These are phyloP conservation scores for Paecilomyces sp. DNA, from an alignment of 2,329 filamentous ascomycete genomes.

Conservation along the genomic window DNA sequence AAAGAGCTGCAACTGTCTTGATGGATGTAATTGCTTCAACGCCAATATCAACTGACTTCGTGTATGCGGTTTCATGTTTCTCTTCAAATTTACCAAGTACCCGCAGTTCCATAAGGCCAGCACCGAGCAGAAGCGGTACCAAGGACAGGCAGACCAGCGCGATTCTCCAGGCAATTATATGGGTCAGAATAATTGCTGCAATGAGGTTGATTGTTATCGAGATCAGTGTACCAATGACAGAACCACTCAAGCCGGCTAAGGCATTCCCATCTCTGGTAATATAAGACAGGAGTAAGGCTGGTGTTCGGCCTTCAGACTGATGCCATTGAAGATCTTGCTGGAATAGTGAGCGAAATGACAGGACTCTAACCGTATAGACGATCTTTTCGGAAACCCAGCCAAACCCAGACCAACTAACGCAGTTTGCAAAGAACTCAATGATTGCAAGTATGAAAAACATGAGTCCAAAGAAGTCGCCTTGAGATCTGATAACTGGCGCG, in stretches of 20 bases:
- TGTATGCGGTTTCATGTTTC: slow-evolving; percentile 44
- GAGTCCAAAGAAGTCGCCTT: slow-evolving; percentile 49
- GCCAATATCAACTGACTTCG: slow-evolving; percentile 44
- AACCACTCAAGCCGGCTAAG: slow-evolving; percentile 62
- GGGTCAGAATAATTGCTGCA: slow-evolving; percentile 60
- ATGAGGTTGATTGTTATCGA: slow-evolving; percentile 62
- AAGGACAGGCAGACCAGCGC: slow-evolving; percentile 63
- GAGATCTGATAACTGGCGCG: slow-evolving; percentile 40
- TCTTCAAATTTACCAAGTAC: slow-evolving; percentile 55
- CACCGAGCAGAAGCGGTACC: slow-evolving; percentile 61
- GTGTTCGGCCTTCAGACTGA: slow-evolving; percentile 56
- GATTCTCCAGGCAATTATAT: slow-evolving; percentile 69
- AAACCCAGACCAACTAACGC: slow-evolving; percentile 52
- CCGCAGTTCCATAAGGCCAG: slow-evolving; percentile 61
- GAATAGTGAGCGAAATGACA: slow-evolving; percentile 59
- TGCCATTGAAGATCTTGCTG: slow-evolving; percentile 66
- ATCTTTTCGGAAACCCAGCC: slow-evolving; percentile 57
- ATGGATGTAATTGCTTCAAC: slow-evolving; percentile 48
- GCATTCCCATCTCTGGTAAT: slow-evolving; percentile 64
- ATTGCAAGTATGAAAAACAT: slow-evolving; percentile 56
- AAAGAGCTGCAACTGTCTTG: slow-evolving; percentile 45
- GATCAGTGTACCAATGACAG: slow-evolving; percentile 62
- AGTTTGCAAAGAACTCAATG: slow-evolving; percentile 55
- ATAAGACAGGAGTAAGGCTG: slow-evolving; percentile 55
- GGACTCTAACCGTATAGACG: slow-evolving; percentile 55